These are phyloP conservation scores for Chlamydomonas sp. DNA, from an alignment of 139 green algal species.

Conservation along the genomic window DNA sequence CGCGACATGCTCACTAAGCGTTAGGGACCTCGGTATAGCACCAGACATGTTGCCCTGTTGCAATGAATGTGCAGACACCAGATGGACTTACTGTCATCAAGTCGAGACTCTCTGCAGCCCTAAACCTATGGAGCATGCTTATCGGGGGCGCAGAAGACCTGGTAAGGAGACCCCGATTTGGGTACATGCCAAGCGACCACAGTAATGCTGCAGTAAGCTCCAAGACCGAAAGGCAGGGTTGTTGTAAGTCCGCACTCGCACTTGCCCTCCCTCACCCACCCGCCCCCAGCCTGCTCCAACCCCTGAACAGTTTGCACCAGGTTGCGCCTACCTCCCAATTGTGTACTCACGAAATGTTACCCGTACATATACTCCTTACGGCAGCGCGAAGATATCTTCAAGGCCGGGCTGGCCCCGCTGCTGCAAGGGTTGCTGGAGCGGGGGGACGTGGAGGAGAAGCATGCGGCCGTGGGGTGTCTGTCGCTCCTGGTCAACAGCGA, in stretches of 20 bases:
- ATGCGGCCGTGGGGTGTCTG: conserved; percentile 41
- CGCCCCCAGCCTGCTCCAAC: no score
- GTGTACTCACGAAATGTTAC: background rate
- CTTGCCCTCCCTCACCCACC: background rate
- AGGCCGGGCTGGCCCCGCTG: conserved; percentile 21
- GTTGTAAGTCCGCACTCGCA: background rate
- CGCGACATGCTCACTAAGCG: background rate
- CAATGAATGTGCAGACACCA: background rate
- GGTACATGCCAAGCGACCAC: background rate
- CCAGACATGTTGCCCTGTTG: background rate
- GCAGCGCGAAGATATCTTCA: conserved; percentile 60
- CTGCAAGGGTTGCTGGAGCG: conserved; percentile 46
- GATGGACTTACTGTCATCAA: conserved; percentile 11
- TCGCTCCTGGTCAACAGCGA: conserved; percentile 31
- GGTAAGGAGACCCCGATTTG: background rate
- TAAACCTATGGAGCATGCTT: conserved; percentile 42
- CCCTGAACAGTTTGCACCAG: no score
- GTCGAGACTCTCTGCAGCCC: background rate
- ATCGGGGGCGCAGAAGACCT: conserved; percentile 38
- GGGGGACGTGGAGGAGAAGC: conserved; percentile 28
- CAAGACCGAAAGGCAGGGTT: background rate
- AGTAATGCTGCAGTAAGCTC: background rate
- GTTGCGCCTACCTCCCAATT: background rate
- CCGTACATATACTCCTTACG: background rate
- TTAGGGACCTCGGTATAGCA: background rate